A percentile compares a stretch with the other conserved stretches of the same genome.
These are phyloP conservation scores for Sicyos edulis DNA, from an alignment of 306 rosid species.

Conservation along the genomic window DNA sequence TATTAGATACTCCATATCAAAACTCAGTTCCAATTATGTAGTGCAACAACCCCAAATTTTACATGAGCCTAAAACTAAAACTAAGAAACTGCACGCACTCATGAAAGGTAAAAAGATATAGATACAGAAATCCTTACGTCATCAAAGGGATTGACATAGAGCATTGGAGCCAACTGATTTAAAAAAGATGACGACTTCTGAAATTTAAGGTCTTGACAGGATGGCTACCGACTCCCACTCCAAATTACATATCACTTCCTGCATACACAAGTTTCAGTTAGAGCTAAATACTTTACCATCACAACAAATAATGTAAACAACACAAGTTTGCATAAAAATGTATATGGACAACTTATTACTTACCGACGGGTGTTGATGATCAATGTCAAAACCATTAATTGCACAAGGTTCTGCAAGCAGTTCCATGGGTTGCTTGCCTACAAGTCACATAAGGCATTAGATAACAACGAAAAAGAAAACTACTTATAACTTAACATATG, in stretches of 20 bases:
- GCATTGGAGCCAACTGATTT: background rate
- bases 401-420: conserved; percentile 89
- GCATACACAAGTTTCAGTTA: conserved; percentile 21
- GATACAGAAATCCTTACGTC: conserved; percentile 5
- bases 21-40: background rate
- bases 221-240: conserved; percentile 94
- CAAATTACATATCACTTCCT: conserved; percentile 83
- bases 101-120: background rate
- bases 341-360: conserved; percentile 34
- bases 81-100: background rate
- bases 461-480: background rate
- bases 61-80: background rate
- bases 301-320: background rate
- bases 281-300: background rate
- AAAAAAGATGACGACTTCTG: background rate
- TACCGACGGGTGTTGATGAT: conserved; percentile 68
- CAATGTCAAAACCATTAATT: conserved; percentile 87
- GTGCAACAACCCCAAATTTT: conserved; percentile 1
- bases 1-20: background rate
- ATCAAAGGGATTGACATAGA: background rate
- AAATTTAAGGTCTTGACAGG: conserved; percentile 47
- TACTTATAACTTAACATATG: background rate
- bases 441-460: conserved; percentile 14
- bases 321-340: background rate
- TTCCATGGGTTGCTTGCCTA: conserved; percentile 72